These are phyloP conservation scores for Bolboschoenus planiculmis DNA, from an alignment of 176 grass and related monocot species.

Conservation along the genomic window DNA sequence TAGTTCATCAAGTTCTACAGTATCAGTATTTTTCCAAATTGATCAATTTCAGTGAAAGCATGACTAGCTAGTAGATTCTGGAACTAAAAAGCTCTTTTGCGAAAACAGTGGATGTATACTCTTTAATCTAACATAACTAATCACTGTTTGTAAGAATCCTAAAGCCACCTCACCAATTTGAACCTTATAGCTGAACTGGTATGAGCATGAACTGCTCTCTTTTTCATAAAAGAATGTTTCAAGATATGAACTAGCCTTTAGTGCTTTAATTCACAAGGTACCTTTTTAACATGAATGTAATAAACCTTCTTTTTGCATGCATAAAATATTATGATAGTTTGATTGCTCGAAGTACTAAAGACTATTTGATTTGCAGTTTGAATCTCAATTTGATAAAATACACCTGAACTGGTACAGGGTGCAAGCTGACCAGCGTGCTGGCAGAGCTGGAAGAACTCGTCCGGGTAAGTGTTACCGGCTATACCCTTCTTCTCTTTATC, in stretches of 20 bases:
- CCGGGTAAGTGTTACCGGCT: slow-evolving; percentile 89
- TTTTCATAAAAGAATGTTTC: neutral
- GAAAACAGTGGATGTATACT: neutral
- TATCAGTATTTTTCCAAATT: neutral
- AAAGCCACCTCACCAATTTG: neutral
- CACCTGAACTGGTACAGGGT: slow-evolving; percentile 40
- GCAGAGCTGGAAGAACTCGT: slow-evolving; percentile 88
- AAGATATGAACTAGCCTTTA: neutral
- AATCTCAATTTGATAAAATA: neutral
- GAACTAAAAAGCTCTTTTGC: neutral
- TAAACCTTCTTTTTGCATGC: neutral
- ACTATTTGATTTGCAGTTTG: neutral
- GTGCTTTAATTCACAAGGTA: neutral
- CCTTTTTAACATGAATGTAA: neutral
- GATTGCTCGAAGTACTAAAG: neutral
- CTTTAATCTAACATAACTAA: neutral
- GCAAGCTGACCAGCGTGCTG: slow-evolving; percentile 93
- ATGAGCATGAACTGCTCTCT: neutral
- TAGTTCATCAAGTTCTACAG: neutral
- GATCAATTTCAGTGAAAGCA: neutral
- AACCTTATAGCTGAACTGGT: neutral
- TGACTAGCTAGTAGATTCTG: neutral
- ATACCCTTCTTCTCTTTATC: slow-evolving; percentile 61
- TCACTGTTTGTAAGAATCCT: neutral
- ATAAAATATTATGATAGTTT: neutral